phyloP scores from a whole-genome alignment of 1,284 basidiomycete genomes.

The Leccinum ponderosum region DNA sequence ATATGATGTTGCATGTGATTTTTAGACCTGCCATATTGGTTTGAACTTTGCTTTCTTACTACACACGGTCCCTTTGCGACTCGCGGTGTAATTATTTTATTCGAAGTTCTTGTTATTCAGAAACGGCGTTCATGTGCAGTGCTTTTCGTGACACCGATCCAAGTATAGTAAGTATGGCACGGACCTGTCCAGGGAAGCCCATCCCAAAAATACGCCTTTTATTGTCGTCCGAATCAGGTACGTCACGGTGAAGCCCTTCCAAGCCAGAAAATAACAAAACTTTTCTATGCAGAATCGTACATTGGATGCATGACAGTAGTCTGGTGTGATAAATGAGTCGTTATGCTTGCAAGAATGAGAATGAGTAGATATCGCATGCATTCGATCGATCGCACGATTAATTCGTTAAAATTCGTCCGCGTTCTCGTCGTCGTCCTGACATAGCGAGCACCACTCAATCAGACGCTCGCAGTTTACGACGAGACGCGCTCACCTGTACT shows the following conservation, averaged over 20 bases:
- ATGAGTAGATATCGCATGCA: neutral
- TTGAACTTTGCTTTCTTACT: neutral
- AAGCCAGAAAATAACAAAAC: neutral
- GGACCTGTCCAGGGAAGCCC: neutral
- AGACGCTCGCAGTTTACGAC: neutral
- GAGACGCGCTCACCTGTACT: conserved; percentile 9
- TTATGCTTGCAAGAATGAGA: neutral
- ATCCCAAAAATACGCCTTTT: neutral
- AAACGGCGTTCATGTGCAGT: neutral
- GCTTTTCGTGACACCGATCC: neutral
- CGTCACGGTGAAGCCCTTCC: neutral
- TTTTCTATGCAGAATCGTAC: neutral
- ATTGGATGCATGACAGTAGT: neutral
- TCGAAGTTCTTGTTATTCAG: neutral
- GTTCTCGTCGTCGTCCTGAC: neutral
- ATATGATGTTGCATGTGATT: neutral
- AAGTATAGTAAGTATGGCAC: neutral
- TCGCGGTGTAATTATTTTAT: neutral
- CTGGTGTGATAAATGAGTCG: neutral
- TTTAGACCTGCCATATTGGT: neutral
- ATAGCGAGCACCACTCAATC: neutral
- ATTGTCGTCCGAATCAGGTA: neutral
- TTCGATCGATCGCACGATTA: neutral
- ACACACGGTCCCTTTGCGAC: neutral
- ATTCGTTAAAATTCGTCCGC: conserved; percentile 1